Evolutionary conservation across 192 early-diverging fungal genomes (phyloP).

Genomic region (Gonapodya sp.): DNA sequence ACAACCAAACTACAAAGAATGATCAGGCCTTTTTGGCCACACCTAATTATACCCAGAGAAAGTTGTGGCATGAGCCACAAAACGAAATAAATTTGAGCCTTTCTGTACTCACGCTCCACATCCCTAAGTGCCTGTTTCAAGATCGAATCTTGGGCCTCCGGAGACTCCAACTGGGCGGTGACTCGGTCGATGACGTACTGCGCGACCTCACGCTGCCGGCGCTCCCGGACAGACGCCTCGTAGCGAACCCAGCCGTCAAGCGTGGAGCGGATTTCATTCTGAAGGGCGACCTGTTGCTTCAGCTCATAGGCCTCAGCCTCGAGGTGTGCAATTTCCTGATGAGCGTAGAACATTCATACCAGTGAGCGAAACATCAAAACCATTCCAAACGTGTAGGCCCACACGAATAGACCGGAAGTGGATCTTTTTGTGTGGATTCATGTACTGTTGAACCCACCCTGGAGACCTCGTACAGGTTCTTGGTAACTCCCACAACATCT

Average conservation of each 20-base stretch:
- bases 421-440: neutral
- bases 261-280: slow-evolving; percentile 71
- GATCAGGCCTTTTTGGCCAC: neutral
- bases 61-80: too few species aligned
- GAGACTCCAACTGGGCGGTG: slow-evolving; percentile 29
- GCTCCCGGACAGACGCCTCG: slow-evolving; percentile 84
- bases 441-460: slow-evolving; percentile 39
- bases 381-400: slow-evolving; percentile 1
- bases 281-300: slow-evolving; percentile 79
- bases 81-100: neutral
- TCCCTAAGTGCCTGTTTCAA: slow-evolving; percentile 37
- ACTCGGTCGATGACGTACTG: slow-evolving; percentile 70
- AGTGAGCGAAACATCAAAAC: neutral
- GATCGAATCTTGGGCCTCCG: slow-evolving; percentile 36
- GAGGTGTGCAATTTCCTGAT: slow-evolving; percentile 75
- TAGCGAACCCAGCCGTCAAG: slow-evolving; percentile 97
- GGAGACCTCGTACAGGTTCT: slow-evolving; percentile 86
- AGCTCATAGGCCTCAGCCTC: slow-evolving; percentile 91
- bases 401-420: neutral
- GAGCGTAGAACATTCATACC: neutral
- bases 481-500: slow-evolving; percentile 87
- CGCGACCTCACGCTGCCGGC: slow-evolving; percentile 81
- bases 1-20: neutral
- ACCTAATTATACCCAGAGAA: too few species aligned
- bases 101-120: slow-evolving; percentile 13